Percentiles rank a stretch among this genome's conserved stretches.
Conservation (phyloP, 441 rosid genomes). For the Brassica balearica region DNA sequence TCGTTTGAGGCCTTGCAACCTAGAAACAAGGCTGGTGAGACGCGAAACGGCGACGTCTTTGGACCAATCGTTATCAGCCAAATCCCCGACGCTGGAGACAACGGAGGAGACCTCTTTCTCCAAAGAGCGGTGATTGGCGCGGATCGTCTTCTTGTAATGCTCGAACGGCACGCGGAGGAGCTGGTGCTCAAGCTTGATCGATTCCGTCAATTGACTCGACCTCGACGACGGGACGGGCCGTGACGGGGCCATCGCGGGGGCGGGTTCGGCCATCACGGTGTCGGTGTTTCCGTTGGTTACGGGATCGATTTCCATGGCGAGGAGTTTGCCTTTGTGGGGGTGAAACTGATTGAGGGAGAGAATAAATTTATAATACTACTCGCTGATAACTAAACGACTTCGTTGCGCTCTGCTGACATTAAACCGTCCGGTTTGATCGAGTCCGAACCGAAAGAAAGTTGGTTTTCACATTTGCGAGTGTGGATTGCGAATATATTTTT, state of each 20-base stretch:
- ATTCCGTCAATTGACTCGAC: too few relatives aligned
- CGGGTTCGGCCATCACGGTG: too few relatives aligned
- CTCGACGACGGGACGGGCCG: too few relatives aligned
- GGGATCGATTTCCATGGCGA: not conserved
- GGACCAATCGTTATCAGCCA: conserved; percentile 62
- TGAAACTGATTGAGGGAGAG: too few relatives aligned
- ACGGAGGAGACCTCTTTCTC: conserved; percentile 85
- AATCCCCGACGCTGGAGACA: conserved; percentile 62
- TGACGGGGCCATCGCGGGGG: too few relatives aligned
- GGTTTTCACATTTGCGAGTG: too few relatives aligned
- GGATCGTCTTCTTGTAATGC: conserved; percentile 90
- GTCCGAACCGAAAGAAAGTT: not conserved
- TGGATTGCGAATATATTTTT: too few relatives aligned
- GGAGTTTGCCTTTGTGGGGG: not conserved
- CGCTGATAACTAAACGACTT: too few relatives aligned
- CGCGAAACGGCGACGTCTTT: conserved; percentile 17
- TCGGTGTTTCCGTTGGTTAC: too few relatives aligned
- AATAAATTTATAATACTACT: too few relatives aligned
- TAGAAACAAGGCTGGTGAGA: too few relatives aligned
- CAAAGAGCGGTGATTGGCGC: conserved; percentile 69
- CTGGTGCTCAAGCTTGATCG: too few relatives aligned
- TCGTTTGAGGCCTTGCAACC: conserved; percentile 32
- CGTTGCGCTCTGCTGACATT: not conserved
- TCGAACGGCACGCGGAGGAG: conserved; percentile 88
- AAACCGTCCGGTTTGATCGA: conserved; percentile 24